phyloP scores from a whole-genome alignment of 2,329 filamentous ascomycete species.

The Capronia coronata region DNA sequence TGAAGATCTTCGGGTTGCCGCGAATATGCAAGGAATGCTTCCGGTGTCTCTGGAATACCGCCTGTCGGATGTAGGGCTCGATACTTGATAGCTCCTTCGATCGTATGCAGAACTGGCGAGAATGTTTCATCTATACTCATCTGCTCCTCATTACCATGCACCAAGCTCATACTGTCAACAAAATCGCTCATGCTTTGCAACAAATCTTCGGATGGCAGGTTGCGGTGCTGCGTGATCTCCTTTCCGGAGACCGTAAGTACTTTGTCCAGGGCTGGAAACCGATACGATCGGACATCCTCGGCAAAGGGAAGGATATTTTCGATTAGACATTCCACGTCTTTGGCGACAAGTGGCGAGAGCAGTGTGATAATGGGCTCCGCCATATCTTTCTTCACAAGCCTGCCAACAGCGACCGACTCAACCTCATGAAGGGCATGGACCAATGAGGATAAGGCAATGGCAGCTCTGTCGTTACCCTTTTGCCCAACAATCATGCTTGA shows the following conservation, averaged over 20 bases:
- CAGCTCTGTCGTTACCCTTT: conserved; percentile 71
- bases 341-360: conserved; percentile 71
- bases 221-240: conserved; percentile 70
- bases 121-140: conserved; percentile 73
- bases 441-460: conserved; percentile 78
- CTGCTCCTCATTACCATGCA: conserved; percentile 64
- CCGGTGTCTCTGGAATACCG: conserved; percentile 55
- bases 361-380: conserved; percentile 71
- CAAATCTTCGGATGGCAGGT: conserved; percentile 70
- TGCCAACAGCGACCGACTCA: conserved; percentile 77
- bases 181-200: conserved; percentile 80
- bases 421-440: conserved; percentile 81
- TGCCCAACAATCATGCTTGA: conserved; percentile 70
- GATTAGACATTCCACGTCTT: conserved; percentile 74
- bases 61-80: conserved; percentile 69
- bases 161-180: conserved; percentile 85
- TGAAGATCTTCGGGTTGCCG: conserved; percentile 63
- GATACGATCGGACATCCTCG: conserved; percentile 85
- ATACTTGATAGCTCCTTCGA: conserved; percentile 77
- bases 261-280: conserved; percentile 81
- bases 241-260: conserved; percentile 83
- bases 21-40: conserved; percentile 65
- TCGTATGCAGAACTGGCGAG: conserved; percentile 77
- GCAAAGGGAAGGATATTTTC: conserved; percentile 88
- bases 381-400: conserved; percentile 76